Conservation (phyloP, 2,329 filamentous ascomycete species). For the Fusarium continuum region DNA sequence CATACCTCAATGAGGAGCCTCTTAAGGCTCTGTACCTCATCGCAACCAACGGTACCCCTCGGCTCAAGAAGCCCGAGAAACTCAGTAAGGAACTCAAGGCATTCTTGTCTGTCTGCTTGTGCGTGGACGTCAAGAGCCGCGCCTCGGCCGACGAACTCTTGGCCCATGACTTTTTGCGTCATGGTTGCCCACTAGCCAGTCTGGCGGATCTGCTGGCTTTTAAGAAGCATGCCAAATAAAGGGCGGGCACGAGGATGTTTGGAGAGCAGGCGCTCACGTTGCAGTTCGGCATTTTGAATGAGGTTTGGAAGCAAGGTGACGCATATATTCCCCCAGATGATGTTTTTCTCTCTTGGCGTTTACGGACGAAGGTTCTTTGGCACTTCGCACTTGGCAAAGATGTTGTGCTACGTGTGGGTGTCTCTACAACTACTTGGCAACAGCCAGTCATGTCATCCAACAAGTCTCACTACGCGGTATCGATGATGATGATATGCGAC, state of each 20-base stretch:
- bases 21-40: constrained; percentile 97
- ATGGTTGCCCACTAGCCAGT: constrained; percentile 84
- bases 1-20: constrained; percentile 97
- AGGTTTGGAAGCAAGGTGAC: constrained; percentile 39
- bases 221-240: constrained; percentile 75
- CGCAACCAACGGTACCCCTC: constrained; percentile 95
- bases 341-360: constrained; percentile 42
- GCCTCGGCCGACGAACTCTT: constrained; percentile 91
- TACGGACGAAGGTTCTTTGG: constrained; percentile 40
- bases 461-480: constrained; percentile 20
- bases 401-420: constrained; percentile 3
- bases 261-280: constrained; percentile 32
- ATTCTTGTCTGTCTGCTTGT: constrained; percentile 95
- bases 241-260: constrained; percentile 15
- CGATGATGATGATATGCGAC: constrained; percentile 41
- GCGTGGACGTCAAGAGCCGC: constrained; percentile 94
- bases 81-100: constrained; percentile 97
- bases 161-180: constrained; percentile 92
- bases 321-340: constrained; percentile 44
- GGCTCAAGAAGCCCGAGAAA: constrained; percentile 98
- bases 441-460: constrained; percentile 15
- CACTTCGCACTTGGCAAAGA: constrained; percentile 36
- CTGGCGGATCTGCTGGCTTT: constrained; percentile 89
- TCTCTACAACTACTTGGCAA: constrained; percentile 15
- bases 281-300: constrained; percentile 38